Base-by-base conservation (phyloP, 306 rosid genomes). In the Cucurbita ficifolia region DNA sequence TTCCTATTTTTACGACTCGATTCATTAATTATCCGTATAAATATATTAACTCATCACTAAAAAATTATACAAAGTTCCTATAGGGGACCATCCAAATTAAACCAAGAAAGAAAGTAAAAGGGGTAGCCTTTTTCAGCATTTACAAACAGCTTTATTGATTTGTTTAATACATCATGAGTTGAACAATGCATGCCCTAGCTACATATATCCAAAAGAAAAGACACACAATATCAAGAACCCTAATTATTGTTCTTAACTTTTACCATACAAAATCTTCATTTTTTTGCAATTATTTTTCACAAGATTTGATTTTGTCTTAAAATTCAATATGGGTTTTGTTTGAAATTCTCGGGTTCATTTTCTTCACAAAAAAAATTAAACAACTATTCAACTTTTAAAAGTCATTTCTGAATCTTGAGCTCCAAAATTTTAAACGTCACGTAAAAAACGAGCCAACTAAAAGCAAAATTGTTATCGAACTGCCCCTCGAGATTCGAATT, bases 61-160 rank as follows among this genome's bases (percentile, higher is more conserved):
- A 52, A 38, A 68, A 21, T 58, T 38, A 39, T 10, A 35, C 11
- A 51, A 21, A 70, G n/a, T 49, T 6, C 21, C 43, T 13, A 42
- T 19, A n/a, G 53, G 62, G 79, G 74, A 77, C 75, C 77, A 67
- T 67, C 49, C 70, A 58, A 43, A 48, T 51, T 51, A 49, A 49
- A 51, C 21, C 72, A 52, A 72, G 36, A 17, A 19, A 72, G 45
- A 73, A 51, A 58, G 58, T 58, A 51, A 60, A 72, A 57, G 56
- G 21, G 39, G 2, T 35, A 45, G 21, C 62, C 64, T 74, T 77
- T 45, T 68, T 53, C 72, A 61, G 74, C 62, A 62, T 36, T 63
- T 62, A 24, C 51, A 73, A 76, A 57, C 81, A 77, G 70, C 83
- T 86, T 83, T 81, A 76, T 74, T 54, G 54, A 73, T 69, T 76